Conservation (phyloP, 2,329 filamentous ascomycete species). For the Fusarium nodosum region DNA sequence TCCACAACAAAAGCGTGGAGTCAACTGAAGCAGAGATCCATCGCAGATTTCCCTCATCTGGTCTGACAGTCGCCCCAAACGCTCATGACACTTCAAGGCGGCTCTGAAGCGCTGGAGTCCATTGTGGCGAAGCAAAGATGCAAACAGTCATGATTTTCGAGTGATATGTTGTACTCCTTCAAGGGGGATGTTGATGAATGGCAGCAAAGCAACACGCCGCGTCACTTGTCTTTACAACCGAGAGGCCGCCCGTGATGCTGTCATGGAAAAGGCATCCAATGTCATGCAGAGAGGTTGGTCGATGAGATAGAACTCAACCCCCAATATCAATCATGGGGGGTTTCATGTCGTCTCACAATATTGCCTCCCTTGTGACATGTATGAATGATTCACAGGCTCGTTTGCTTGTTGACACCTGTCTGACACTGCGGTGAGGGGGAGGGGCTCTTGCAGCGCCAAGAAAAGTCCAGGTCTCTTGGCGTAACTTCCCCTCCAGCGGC, state of each 20-base stretch:
- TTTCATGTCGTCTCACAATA: conserved; percentile 36
- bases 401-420: conserved; percentile 21
- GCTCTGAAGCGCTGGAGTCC: conserved; percentile 6
- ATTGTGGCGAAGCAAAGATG: conserved; percentile 29
- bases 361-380: conserved; percentile 28
- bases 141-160: conserved; percentile 29
- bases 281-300: conserved; percentile 21
- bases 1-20: conserved; percentile 27
- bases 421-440: conserved; percentile 42
- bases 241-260: conserved; percentile 36
- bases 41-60: conserved; percentile 17
- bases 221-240: conserved; percentile 15
- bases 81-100: conserved; percentile 8
- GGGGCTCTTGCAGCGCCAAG: conserved; percentile 43
- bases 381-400: conserved; percentile 32
- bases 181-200: background rate
- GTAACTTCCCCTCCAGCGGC: conserved; percentile 26
- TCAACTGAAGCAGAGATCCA: conserved; percentile 5
- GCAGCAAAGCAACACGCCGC: background rate
- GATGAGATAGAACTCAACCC: conserved; percentile 7
- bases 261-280: background rate
- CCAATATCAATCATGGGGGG: conserved; percentile 8
- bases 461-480: conserved; percentile 40
- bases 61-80: conserved; percentile 23
- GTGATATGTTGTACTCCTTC: background rate